phyloP scores from a whole-genome alignment of 345 rosid genomes.

The Fremontodendron californicum region DNA sequence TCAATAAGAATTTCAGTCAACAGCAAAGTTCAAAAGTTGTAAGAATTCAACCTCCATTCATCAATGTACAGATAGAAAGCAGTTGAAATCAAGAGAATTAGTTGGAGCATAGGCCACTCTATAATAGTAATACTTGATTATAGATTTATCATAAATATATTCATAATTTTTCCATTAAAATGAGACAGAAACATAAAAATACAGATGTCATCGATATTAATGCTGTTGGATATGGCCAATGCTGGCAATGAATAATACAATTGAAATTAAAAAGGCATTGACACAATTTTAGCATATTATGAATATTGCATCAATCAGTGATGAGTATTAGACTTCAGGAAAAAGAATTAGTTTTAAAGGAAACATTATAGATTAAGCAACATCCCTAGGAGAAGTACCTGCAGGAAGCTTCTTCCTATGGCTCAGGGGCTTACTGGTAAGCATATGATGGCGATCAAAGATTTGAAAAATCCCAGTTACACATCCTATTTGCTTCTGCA shows the following conservation, averaged over 20 bases:
- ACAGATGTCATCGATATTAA: background rate
- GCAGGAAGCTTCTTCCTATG: conserved; percentile 62
- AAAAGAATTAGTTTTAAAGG: background rate
- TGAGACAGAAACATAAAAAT: background rate
- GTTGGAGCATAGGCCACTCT: background rate
- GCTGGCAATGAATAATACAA: background rate
- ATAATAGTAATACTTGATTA: background rate
- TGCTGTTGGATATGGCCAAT: background rate
- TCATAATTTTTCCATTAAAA: background rate
- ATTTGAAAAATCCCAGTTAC: conserved; percentile 89
- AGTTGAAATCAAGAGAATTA: background rate
- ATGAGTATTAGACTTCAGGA: background rate
- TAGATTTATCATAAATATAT: background rate
- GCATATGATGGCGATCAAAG: conserved; percentile 67
- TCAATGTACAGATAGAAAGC: conserved; percentile 5
- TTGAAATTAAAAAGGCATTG: background rate
- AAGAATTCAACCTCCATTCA: conserved; percentile 1
- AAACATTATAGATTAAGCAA: background rate
- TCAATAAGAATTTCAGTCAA: background rate
- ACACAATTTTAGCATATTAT: background rate
- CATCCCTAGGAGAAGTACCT: conserved; percentile 35
- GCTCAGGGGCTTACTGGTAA: conserved; percentile 43
- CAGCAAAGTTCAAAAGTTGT: background rate
- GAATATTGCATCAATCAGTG: background rate
- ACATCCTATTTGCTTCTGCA: conserved; percentile 91